Conservation (phyloP, 495 filamentous ascomycete species). For the Podospora appendiculata region DNA sequence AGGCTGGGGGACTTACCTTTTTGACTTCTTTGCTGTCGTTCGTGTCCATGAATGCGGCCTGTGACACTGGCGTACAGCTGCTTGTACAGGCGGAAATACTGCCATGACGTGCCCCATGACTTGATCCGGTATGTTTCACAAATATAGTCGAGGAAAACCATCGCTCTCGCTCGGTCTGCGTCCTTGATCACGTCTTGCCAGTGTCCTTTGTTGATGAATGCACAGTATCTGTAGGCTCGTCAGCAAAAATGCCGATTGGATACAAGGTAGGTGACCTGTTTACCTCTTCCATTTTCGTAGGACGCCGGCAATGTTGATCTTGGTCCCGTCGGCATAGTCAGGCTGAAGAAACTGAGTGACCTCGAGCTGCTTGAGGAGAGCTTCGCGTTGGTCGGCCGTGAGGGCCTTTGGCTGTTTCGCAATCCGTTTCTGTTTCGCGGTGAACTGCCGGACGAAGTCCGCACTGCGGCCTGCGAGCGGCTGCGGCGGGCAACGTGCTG, state of each 20-base stretch:
- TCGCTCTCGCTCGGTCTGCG: constrained; percentile 13
- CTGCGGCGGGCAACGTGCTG: too few species aligned
- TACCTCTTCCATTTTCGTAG: constrained; percentile 16
- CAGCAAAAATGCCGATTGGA: background rate
- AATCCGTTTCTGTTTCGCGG: constrained; percentile 1
- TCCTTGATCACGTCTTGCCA: constrained; percentile 18
- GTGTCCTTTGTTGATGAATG: background rate
- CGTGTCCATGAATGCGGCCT: constrained; percentile 15
- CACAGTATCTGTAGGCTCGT: background rate
- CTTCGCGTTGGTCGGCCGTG: constrained; percentile 7
- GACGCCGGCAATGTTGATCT: constrained; percentile 13
- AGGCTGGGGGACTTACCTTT: constrained; percentile 25
- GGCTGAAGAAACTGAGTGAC: constrained; percentile 7
- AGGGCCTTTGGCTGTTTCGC: background rate
- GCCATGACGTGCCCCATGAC: constrained; percentile 2
- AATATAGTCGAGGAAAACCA: constrained; percentile 17
- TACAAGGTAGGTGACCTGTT: too few species aligned
- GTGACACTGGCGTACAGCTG: constrained; percentile 16
- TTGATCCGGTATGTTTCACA: constrained; percentile 17
- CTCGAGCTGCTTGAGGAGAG: constrained; percentile 4
- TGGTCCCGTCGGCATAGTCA: constrained; percentile 6
- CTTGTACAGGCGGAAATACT: constrained; percentile 21
- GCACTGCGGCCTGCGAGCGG: too few species aligned
- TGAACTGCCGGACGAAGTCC: constrained; percentile 11
- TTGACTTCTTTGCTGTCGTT: constrained; percentile 21